Conservation (phyloP, 1,284 basidiomycete genomes). For the Sanghuangporus sanghuang region DNA sequence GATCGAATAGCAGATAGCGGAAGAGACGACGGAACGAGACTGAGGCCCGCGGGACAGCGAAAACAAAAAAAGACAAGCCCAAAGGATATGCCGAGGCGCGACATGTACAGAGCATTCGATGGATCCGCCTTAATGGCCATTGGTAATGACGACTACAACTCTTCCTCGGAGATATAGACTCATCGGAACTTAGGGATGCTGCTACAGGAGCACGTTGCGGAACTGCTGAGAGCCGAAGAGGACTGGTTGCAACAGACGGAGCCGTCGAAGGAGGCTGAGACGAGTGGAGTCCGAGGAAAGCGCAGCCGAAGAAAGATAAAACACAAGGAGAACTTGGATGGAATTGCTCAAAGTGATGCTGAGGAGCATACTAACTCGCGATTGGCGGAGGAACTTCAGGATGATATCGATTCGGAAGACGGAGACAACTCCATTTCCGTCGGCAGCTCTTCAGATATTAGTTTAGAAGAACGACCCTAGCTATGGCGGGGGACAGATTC, state of each 20-base stretch:
- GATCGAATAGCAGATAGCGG: conserved; percentile 12
- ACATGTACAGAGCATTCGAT: conserved; percentile 72
- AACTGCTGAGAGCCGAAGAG: conserved; percentile 33
- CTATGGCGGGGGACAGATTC: neutral
- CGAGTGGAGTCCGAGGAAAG: neutral
- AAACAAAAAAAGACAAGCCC: conserved; percentile 17
- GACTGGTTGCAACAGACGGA: conserved; percentile 36
- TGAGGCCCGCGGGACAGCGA: neutral
- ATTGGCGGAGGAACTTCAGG: neutral
- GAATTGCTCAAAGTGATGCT: neutral
- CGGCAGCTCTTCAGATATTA: neutral
- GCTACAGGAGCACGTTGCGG: conserved; percentile 56
- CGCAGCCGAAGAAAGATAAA: neutral
- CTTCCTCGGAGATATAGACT: conserved; percentile 8
- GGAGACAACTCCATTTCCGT: conserved; percentile 3
- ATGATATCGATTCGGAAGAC: conserved; percentile 16
- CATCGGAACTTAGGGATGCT: conserved; percentile 46
- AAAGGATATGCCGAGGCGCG: conserved; percentile 28
- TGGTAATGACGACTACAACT: conserved; percentile 35
- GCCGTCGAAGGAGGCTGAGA: conserved; percentile 4
- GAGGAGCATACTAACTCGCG: neutral
- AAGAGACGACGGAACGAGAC: neutral
- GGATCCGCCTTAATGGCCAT: conserved; percentile 67
- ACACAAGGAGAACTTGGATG: neutral
- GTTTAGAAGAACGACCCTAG: neutral